Conservation (phyloP, 805 yeast genomes). For the Ogataea glucozyma region DNA sequence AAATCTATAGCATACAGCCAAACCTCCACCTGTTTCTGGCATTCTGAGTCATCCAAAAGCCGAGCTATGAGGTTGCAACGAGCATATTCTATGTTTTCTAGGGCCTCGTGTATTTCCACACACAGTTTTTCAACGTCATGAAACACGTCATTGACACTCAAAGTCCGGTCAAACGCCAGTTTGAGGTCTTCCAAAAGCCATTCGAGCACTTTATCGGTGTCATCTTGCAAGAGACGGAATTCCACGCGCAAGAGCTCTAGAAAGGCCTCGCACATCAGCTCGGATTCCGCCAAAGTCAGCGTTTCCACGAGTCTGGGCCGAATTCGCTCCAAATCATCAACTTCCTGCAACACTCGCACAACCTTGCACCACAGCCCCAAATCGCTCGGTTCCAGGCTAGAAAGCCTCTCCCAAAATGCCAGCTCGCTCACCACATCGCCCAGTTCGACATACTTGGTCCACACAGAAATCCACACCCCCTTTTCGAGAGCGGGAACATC, state of each 20-base stretch:
- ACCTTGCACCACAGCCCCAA: conserved; percentile 7
- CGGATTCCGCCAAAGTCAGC: not conserved
- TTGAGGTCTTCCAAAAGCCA: conserved; percentile 24
- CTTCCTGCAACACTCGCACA: not conserved
- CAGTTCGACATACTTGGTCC: conserved; percentile 26
- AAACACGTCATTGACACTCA: conserved; percentile 36
- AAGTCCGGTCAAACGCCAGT: conserved; percentile 30
- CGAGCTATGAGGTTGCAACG: conserved; percentile 6
- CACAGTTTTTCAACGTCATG: conserved; percentile 48
- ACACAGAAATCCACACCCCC: conserved; percentile 34
- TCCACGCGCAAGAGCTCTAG: conserved; percentile 12
- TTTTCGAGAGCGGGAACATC: too few species aligned
- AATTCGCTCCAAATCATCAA: not conserved
- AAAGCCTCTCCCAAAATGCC: conserved; percentile 5
- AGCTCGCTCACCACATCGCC: conserved; percentile 9
- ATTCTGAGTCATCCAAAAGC: conserved; percentile 6
- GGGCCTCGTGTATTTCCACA: conserved; percentile 36
- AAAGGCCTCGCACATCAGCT: conserved; percentile 4
- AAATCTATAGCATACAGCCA: conserved; percentile 49
- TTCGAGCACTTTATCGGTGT: conserved; percentile 9
- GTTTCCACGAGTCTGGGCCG: too few species aligned
- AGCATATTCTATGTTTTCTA: conserved; percentile 35
- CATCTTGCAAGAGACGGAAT: conserved; percentile 4
- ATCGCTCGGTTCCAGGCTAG: conserved; percentile 5
- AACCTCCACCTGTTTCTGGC: conserved; percentile 40